Conservation (phyloP, 2,329 filamentous ascomycete genomes). For the Trichoderma aggressivum region DNA sequence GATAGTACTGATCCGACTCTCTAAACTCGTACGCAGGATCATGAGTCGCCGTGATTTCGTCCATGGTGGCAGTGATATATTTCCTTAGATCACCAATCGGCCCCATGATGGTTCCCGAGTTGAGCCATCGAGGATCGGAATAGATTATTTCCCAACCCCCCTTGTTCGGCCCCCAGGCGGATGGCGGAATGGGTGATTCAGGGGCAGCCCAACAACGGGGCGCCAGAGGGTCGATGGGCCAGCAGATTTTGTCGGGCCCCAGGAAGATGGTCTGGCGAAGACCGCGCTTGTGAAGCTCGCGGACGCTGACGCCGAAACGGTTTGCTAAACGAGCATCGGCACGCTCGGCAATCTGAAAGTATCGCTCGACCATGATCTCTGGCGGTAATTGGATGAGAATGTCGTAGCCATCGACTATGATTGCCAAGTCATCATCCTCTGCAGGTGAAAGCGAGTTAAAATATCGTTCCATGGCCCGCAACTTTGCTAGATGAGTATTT, state of each 20-base stretch:
- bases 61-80: constrained; percentile 28
- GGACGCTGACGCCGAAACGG: constrained; percentile 43
- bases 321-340: constrained; percentile 50
- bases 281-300: constrained; percentile 30
- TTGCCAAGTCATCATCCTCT: constrained; percentile 55
- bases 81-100: constrained; percentile 32
- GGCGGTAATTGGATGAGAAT: constrained; percentile 64
- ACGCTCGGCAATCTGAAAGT: constrained; percentile 51
- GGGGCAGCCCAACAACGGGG: constrained; percentile 42
- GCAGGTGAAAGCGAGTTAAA: constrained; percentile 28
- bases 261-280: constrained; percentile 41
- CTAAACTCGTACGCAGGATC: constrained; percentile 30
- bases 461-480: constrained; percentile 37
- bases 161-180: constrained; percentile 37
- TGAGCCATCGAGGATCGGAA: constrained; percentile 41
- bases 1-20: constrained; percentile 44
- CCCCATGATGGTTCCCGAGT: constrained; percentile 46
- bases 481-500: constrained; percentile 39
- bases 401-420: constrained; percentile 62
- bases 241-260: constrained; percentile 45
- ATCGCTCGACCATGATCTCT: constrained; percentile 60
- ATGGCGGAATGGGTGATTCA: constrained; percentile 30
- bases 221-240: constrained; percentile 35
- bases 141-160: constrained; percentile 31
- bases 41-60: constrained; percentile 34